Conservation (phyloP, 1,284 basidiomycete genomes). For the Marasmius tenuissimus region DNA sequence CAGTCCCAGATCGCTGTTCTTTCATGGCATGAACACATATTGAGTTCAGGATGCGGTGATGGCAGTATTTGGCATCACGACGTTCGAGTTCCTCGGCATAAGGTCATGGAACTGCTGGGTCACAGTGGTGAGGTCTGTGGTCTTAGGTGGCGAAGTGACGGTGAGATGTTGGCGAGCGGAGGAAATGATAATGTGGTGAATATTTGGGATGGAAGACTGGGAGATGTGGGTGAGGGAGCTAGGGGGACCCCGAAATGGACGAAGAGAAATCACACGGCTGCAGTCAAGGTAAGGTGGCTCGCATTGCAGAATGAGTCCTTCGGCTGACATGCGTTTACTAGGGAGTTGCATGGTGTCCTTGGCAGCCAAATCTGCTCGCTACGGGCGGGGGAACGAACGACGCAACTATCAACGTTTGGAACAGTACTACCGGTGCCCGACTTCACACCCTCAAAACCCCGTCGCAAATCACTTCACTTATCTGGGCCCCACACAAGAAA, state of each 20-base stretch:
- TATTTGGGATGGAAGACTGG: slow-evolving; percentile 88
- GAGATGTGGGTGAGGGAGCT: slow-evolving; percentile 60
- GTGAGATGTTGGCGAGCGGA: slow-evolving; percentile 88
- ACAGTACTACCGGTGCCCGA: slow-evolving; percentile 85
- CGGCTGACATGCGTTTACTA: slow-evolving; percentile 25
- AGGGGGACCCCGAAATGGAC: slow-evolving; percentile 83
- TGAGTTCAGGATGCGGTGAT: slow-evolving; percentile 88
- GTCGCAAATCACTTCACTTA: slow-evolving; percentile 90
- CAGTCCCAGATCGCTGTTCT: slow-evolving; percentile 79
- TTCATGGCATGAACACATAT: slow-evolving; percentile 83
- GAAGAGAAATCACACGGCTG: slow-evolving; percentile 92
- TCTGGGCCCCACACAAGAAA: slow-evolving; percentile 88
- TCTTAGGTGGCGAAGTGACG: slow-evolving; percentile 79
- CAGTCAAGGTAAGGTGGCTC: slow-evolving; percentile 72
- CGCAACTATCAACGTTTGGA: slow-evolving; percentile 93
- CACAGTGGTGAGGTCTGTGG: slow-evolving; percentile 92
- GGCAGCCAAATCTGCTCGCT: slow-evolving; percentile 91
- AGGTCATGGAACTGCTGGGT: slow-evolving; percentile 85
- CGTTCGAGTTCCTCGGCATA: slow-evolving; percentile 84
- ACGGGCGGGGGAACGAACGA: slow-evolving; percentile 95
- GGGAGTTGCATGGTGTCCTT: slow-evolving; percentile 97
- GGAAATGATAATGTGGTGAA: slow-evolving; percentile 98
- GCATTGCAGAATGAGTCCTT: neutral
- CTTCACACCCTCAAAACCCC: slow-evolving; percentile 83
- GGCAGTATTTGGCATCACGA: slow-evolving; percentile 96